Evolutionary conservation across 176 grass and related monocot species (phyloP).

Genomic region (Aegilops speltoides): DNA sequence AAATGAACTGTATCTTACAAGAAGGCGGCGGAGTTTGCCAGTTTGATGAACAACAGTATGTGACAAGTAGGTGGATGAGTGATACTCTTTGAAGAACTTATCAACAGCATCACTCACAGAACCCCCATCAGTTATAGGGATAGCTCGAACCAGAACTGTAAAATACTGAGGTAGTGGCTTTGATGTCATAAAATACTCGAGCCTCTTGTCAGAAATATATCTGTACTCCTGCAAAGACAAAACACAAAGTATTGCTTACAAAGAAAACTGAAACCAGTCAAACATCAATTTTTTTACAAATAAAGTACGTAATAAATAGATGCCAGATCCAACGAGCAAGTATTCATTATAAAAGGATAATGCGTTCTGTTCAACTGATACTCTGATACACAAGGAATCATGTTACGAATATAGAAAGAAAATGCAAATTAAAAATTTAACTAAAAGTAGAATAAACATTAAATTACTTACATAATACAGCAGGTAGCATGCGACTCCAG

Average conservation of each 20-base stretch:
- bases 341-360: neutral
- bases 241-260: conserved; percentile 17
- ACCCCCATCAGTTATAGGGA: conserved; percentile 54
- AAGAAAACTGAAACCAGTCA: conserved; percentile 18
- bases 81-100: conserved; percentile 81
- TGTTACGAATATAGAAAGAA: neutral
- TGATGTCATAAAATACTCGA: conserved; percentile 70
- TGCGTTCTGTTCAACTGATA: neutral
- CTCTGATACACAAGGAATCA: neutral
- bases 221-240: conserved; percentile 71
- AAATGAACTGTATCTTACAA: conserved; percentile 54
- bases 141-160: conserved; percentile 86
- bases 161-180: conserved; percentile 80
- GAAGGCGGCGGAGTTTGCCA: conserved; percentile 74
- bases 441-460: neutral
- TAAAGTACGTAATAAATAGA: neutral
- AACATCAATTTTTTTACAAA: neutral
- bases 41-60: conserved; percentile 70
- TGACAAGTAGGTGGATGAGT: conserved; percentile 80
- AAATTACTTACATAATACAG: conserved; percentile 81
- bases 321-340: neutral
- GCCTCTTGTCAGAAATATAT: conserved; percentile 78
- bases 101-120: conserved; percentile 75
- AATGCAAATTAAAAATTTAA: neutral
- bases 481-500: conserved; percentile 76